Evolutionary conservation across 495 filamentous ascomycete genomes (phyloP), one percentile per base, ranked within the genome.

Genomic region (Patellaria atrata): DNA sequence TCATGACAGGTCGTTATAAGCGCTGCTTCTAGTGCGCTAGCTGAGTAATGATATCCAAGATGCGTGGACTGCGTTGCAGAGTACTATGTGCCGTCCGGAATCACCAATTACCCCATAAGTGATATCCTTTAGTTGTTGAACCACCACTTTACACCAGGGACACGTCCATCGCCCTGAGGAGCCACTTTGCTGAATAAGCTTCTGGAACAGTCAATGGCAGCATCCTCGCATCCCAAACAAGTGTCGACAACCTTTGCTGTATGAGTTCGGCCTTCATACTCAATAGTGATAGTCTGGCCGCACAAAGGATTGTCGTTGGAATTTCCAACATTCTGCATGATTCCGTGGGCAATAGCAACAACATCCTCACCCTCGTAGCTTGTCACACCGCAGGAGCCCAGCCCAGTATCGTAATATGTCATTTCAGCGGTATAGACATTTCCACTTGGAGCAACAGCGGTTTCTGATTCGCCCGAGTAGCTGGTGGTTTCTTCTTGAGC

Each of bases 231-330:
- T 1, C 38, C 57, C 4, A 25, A 15, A 30, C 56, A 59, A 0
- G 36, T 44, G 33, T 59, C 56, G 15, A 53, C 53, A 11, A 60
- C 41, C 11, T 31, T 49, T 1, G 51, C 57, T 6, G 14, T 1
- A 27, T 41, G 18, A 3, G 40, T 37, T 23, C 21, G 21, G 27
- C 48, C 47, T 1, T 27, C 41, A 22, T 40, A 37, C 15, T 14
- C 23, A 45, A 58, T 58, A 17, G 28, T 50, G 40, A 60, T 52
- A 11, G 22, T 17, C 26, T 43, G 37, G 23, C 59, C 57, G 50
- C 62, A 65, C 9, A 51, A 27, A 4, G 58, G 44, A 48, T 65
- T 65, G 5, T 41, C 29, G 47, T 64, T 65, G 12, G 59, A 50
- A 39, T 63, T 58, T 17, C 33, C 38, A 6, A 19, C 31, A 35